These are phyloP conservation scores for Tubosaeta sp. DNA, from an alignment of 768 basidiomycete genomes.

Conservation along the genomic window DNA sequence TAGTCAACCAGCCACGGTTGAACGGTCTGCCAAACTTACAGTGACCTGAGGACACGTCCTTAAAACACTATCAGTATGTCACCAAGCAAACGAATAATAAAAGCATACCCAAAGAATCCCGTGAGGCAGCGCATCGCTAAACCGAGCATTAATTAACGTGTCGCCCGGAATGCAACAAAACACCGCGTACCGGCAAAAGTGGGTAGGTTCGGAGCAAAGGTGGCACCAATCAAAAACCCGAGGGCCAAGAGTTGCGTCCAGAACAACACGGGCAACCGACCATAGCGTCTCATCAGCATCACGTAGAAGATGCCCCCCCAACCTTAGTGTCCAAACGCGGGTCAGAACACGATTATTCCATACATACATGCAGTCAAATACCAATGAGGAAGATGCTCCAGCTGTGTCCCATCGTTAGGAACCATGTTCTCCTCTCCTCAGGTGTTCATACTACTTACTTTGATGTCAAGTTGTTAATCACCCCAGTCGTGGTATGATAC, in stretches of 20 bases:
- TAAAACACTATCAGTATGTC: not conserved
- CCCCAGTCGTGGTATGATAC: conserved; percentile 42
- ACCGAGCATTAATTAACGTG: not conserved
- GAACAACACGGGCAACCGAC: conserved; percentile 28
- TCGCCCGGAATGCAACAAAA: not conserved
- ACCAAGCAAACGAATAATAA: not conserved
- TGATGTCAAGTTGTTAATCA: conserved; percentile 50
- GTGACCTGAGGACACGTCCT: conserved; percentile 52
- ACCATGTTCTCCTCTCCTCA: not conserved
- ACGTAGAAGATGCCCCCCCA: conserved; percentile 30
- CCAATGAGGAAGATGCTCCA: conserved; percentile 50
- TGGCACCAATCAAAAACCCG: conserved; percentile 47
- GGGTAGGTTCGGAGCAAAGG: conserved; percentile 44
- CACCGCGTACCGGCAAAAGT: conserved; percentile 40
- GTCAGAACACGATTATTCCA: conserved; percentile 3
- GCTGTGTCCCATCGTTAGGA: conserved; percentile 12
- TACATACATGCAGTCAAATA: conserved; percentile 5
- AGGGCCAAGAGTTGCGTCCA: conserved; percentile 38
- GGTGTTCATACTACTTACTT: conserved; percentile 19
- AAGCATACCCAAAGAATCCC: conserved; percentile 28
- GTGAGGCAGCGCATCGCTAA: conserved; percentile 32
- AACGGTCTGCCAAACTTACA: conserved; percentile 29
- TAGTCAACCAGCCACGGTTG: not conserved
- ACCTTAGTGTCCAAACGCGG: conserved; percentile 10
- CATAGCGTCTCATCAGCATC: conserved; percentile 28